These are phyloP conservation scores for Leccinum aurantiacum DNA, from an alignment of 768 basidiomycete species.

Conservation along the genomic window DNA sequence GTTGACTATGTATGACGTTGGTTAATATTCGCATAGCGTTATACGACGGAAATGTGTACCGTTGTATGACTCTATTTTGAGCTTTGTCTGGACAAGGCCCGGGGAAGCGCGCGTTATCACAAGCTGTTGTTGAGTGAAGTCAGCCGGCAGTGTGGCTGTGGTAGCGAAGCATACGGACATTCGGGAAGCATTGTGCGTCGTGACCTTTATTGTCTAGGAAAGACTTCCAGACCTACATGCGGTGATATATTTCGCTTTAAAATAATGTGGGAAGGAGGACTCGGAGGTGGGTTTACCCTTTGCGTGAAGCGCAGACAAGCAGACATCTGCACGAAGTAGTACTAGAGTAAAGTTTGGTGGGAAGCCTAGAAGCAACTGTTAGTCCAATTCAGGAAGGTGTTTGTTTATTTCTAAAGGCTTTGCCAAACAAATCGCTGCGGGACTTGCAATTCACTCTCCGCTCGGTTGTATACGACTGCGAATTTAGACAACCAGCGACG, in stretches of 20 bases:
- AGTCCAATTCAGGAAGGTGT: constrained; percentile 14
- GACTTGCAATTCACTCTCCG: constrained; percentile 22
- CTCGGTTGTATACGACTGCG: constrained; percentile 22
- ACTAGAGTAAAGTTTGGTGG: background rate
- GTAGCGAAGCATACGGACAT: constrained; percentile 43
- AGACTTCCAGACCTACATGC: constrained; percentile 68
- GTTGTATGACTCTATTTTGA: constrained; percentile 75
- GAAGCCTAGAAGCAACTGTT: background rate
- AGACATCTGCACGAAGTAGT: constrained; percentile 41
- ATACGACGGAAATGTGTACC: constrained; percentile 40
- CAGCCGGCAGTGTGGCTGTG: background rate
- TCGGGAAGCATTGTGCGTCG: constrained; percentile 77
- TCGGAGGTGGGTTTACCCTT: constrained; percentile 39
- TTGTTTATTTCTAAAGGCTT: constrained; percentile 32
- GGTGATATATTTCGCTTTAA: constrained; percentile 3
- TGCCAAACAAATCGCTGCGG: constrained; percentile 26
- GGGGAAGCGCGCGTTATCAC: constrained; percentile 65
- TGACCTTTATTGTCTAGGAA: constrained; percentile 80
- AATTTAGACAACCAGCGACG: constrained; percentile 2
- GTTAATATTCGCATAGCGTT: background rate
- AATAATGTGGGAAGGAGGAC: background rate
- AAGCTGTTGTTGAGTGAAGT: constrained; percentile 44
- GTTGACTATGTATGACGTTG: constrained; percentile 53
- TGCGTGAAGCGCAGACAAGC: constrained; percentile 73
- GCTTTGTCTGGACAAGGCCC: constrained; percentile 64